phyloP scores from a whole-genome alignment of 2,329 filamentous ascomycete species.

The Penicillium sp. region DNA sequence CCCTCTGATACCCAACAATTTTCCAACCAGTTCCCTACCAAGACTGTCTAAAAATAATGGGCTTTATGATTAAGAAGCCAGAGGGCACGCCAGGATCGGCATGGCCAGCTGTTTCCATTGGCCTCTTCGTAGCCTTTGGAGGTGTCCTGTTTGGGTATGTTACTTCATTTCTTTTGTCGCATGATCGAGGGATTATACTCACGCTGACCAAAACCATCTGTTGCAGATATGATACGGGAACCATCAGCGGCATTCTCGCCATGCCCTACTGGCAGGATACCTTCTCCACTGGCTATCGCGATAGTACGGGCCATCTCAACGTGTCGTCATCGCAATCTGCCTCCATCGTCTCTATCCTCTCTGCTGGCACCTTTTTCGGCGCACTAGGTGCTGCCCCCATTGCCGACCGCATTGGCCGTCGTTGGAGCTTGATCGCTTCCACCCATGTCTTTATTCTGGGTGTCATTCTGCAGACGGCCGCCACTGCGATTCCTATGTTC shows the following conservation, averaged over 20 bases:
- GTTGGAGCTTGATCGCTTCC: conserved; percentile 45
- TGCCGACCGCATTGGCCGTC: conserved; percentile 38
- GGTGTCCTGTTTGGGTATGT: conserved; percentile 57
- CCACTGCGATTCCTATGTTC: conserved; percentile 32
- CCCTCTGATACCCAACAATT: too few relatives aligned
- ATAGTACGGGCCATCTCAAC: conserved; percentile 42
- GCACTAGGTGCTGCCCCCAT: conserved; percentile 47
- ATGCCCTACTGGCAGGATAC: conserved; percentile 45
- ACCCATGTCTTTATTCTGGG: conserved; percentile 37
- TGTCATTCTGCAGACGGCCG: conserved; percentile 34
- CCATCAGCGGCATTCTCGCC: conserved; percentile 54
- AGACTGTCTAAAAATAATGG: neutral
- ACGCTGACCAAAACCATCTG: neutral
- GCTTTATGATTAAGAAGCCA: conserved; percentile 38
- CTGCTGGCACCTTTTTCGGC: conserved; percentile 69
- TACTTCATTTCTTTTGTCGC: too few relatives aligned
- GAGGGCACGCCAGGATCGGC: conserved; percentile 46
- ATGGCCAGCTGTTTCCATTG: conserved; percentile 54
- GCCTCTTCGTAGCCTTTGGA: conserved; percentile 60
- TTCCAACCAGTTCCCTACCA: too few relatives aligned
- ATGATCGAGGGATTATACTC: neutral
- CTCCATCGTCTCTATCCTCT: conserved; percentile 46
- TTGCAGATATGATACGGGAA: conserved; percentile 51
- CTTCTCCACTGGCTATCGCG: conserved; percentile 33
- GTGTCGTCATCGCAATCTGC: conserved; percentile 52